Base-by-base conservation (phyloP, 768 basidiomycete species). In the Chlorophyllum brunneum region DNA sequence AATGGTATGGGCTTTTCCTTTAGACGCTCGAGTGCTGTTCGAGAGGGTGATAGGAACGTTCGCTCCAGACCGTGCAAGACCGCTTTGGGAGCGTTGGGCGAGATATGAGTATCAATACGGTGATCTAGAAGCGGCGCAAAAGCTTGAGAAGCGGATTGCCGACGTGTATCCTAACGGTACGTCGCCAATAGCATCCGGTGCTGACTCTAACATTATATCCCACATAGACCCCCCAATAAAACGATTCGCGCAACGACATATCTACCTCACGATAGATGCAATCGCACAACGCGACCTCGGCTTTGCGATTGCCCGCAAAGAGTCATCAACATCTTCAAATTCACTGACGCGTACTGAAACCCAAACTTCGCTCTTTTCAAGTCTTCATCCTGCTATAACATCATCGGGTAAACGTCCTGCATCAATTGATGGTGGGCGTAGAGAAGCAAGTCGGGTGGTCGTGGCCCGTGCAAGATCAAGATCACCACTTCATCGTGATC, bases 21-120 rank as follows among this genome's bases (percentile, higher is more conserved):
- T n/a, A 99, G 97, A 99, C 71, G 97, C 95, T 1, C 83, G 95
- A 50, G 95, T 95, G 0, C 72, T 98, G 23, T 99, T 99, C 63
- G 95, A 99, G 64, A 82, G 90, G 23, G 85, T 91, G 5, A 88
- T 95, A 22, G 67, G 77, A 13, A 86, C 79, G 3, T 92, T 97
- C 65, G 69, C 86, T 9, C 71, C 88, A 6, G 88, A 91, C 39
- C 81, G 82, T 36, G 91, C 92, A 13, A 77, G 89, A 30, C 85
- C 88, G 0, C 76, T 98, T 15, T 99, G 95, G 95, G 93, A 97
- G 63, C 82, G 91, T 38, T 98, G 95, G 97, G 86, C 93, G 3
- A 78, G 87, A 50, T 95, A 95, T 70, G 92, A 97, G 67, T 98
- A 94, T 69, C 86, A 91, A 61, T 98, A 89, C 62, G 92, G 92